Evolutionary conservation across 2,329 filamentous ascomycete genomes (phyloP).

Genomic region (Aspergillus unguis): DNA sequence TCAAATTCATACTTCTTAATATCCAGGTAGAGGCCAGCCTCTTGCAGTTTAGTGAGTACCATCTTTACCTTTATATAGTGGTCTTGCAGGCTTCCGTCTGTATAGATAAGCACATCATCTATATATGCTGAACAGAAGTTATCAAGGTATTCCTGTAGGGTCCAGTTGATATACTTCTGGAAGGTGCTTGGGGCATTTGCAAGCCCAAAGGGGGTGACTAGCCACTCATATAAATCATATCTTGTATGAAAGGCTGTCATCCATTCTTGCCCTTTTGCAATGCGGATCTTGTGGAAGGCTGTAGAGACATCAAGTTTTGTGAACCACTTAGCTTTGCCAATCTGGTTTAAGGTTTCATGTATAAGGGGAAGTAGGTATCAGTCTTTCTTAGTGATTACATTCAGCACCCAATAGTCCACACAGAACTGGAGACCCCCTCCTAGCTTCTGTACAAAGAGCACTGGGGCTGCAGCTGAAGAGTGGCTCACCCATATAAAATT

Average conservation of each 20-base stretch:
- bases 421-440: background rate
- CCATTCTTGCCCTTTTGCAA: slow-evolving; percentile 2
- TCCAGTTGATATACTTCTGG: slow-evolving; percentile 16
- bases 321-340: background rate
- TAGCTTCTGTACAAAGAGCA: background rate
- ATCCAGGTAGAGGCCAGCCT: no score
- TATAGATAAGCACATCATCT: slow-evolving; percentile 20
- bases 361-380: background rate
- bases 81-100: no score
- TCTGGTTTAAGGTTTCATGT: background rate
- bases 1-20: no score
- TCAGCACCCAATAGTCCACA: background rate
- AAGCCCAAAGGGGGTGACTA: no score
- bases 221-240: slow-evolving; percentile 29
- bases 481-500: background rate
- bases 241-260: slow-evolving; percentile 12
- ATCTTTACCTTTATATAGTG: no score
- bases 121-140: slow-evolving; percentile 12
- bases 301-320: background rate
- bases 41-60: no score
- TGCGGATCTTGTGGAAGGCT: no score
- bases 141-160: slow-evolving; percentile 11
- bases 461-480: background rate
- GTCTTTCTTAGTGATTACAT: background rate
- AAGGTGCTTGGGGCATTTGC: slow-evolving; percentile 16